Evolutionary conservation across 148 eudicot species (phyloP).

Genomic region (Euryodendron excelsum): DNA sequence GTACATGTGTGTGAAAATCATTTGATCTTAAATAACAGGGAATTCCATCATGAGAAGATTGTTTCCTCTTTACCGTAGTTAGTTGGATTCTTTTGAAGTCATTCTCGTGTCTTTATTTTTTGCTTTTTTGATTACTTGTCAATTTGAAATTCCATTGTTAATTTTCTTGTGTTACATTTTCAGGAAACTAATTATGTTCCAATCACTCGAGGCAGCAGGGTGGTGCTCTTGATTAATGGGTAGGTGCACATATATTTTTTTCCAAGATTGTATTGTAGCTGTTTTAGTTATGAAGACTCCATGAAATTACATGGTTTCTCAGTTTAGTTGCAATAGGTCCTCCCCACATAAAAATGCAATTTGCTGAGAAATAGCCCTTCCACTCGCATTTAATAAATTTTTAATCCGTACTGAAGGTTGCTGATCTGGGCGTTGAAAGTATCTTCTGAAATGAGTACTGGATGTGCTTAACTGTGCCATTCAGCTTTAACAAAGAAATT

Average conservation of each 20-base stretch:
- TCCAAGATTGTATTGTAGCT: not conserved
- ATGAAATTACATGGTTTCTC: not conserved
- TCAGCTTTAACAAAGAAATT: not conserved
- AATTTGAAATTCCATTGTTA: conserved; percentile 3
- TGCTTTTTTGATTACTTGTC: not conserved
- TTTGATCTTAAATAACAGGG: not conserved
- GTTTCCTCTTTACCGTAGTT: not conserved
- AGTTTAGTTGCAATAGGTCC: not conserved
- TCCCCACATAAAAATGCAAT: not conserved
- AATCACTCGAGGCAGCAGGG: conserved; percentile 81
- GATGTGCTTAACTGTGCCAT: not conserved
- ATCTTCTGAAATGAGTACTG: not conserved
- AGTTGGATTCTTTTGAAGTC: conserved; percentile 12
- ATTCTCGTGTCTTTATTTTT: not conserved
- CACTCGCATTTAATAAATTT: not conserved
- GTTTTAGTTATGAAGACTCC: not conserved
- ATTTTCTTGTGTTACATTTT: conserved; percentile 15
- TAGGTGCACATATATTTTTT: conserved; percentile 31
- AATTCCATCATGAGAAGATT: not conserved
- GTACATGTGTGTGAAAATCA: not conserved
- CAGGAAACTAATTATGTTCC: conserved; percentile 91
- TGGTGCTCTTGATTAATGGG: conserved; percentile 94
- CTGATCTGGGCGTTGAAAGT: not conserved
- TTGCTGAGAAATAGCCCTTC: not conserved
- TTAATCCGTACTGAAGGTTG: conserved; percentile 4